Evolutionary conservation across 805 yeast genomes (phyloP).

Genomic region (Ogataea zsoltii): DNA sequence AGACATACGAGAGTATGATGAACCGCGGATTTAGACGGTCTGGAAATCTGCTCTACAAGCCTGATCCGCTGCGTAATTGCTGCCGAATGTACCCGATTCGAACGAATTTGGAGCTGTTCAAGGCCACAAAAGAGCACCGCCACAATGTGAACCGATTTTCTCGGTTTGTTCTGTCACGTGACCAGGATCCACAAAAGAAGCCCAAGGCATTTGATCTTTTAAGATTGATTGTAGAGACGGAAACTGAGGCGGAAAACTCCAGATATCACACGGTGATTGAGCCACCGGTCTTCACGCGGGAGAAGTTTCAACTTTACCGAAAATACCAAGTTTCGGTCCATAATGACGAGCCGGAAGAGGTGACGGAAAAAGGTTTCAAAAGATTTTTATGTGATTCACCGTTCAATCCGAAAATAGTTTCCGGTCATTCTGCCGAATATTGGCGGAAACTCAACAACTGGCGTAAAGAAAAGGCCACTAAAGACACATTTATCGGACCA

Average conservation of each 20-base stretch:
- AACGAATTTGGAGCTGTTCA: conserved; percentile 47
- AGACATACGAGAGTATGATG: conserved; percentile 62
- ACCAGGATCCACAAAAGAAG: conserved; percentile 1
- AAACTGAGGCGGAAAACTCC: conserved; percentile 9
- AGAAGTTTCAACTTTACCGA: conserved; percentile 61
- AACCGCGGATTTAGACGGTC: conserved; percentile 80
- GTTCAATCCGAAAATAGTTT: conserved; percentile 37
- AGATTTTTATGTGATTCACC: conserved; percentile 73
- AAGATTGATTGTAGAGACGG: conserved; percentile 16
- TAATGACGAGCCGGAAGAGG: conserved; percentile 52
- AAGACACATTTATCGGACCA: conserved; percentile 48
- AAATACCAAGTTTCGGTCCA: conserved; percentile 76
- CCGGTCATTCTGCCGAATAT: conserved; percentile 31
- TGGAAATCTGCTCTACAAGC: conserved; percentile 57
- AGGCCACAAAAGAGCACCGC: conserved; percentile 64
- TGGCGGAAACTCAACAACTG: conserved; percentile 46
- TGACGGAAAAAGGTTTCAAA: conserved; percentile 49
- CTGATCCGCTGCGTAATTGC: conserved; percentile 71
- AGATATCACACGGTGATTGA: conserved; percentile 48
- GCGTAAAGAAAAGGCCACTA: conserved; percentile 29
- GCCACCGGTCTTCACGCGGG: conserved; percentile 50
- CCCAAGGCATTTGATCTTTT: conserved; percentile 19
- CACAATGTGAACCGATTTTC: conserved; percentile 64
- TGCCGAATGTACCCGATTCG: conserved; percentile 81
- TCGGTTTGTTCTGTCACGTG: conserved; percentile 33